Percentiles rank a stretch among this genome's conserved stretches.
These are phyloP conservation scores for Cyclocybe cylindracea DNA, from an alignment of 768 basidiomycete genomes.

Conservation along the genomic window DNA sequence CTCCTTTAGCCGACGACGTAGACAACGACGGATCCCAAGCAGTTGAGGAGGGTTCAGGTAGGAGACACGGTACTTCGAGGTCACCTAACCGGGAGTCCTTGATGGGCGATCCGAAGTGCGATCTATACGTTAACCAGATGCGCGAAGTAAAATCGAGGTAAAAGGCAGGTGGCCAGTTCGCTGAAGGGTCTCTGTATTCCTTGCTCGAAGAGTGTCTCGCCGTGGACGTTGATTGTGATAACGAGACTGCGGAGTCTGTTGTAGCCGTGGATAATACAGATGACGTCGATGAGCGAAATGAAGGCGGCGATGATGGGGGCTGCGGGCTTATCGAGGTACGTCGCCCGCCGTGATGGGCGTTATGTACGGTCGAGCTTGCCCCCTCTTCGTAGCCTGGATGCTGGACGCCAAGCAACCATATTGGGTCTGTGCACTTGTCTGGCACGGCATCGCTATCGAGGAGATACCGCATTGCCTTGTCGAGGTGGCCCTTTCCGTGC, in stretches of 20 bases:
- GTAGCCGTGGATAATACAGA: slow-evolving; percentile 23
- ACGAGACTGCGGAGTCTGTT: slow-evolving; percentile 21
- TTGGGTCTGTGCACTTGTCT: slow-evolving; percentile 78
- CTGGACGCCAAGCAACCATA: slow-evolving; percentile 87
- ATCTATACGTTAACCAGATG: slow-evolving; percentile 92
- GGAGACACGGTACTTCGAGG: slow-evolving; percentile 12
- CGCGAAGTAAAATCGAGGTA: slow-evolving; percentile 88
- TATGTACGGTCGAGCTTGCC: too few species aligned
- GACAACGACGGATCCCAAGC: too few species aligned
- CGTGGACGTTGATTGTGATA: slow-evolving; percentile 14
- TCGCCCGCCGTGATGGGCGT: background rate
- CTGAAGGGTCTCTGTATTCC: slow-evolving; percentile 36
- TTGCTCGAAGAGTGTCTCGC: background rate
- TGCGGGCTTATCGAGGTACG: background rate
- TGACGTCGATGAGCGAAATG: slow-evolving; percentile 44
- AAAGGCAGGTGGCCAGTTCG: slow-evolving; percentile 79
- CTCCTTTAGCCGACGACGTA: too few species aligned
- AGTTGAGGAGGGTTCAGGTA: too few species aligned
- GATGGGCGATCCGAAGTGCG: slow-evolving; percentile 76
- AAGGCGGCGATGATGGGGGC: slow-evolving; percentile 35
- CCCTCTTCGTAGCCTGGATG: slow-evolving; percentile 69
- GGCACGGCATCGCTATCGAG: slow-evolving; percentile 87
- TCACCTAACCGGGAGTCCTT: slow-evolving; percentile 53
- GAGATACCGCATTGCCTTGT: slow-evolving; percentile 87
- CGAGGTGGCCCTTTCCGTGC: slow-evolving; percentile 74